Base-by-base conservation (phyloP, 1,284 basidiomycete genomes). In the Cryptococcus sp. region DNA sequence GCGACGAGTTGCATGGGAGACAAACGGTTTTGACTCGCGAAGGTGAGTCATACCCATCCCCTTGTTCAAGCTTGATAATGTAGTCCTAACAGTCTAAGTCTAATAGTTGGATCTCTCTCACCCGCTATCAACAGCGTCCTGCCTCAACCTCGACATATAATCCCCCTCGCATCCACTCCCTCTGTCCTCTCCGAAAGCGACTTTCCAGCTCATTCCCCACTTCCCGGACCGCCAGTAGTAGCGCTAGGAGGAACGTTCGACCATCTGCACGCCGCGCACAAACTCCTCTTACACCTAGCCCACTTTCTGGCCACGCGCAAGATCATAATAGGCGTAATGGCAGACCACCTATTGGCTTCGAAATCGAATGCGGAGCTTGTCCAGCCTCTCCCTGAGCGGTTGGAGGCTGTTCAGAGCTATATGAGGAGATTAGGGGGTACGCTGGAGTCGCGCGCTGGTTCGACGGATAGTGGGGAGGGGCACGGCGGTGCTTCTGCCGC, bases 231-330 rank as follows among this genome's bases (percentile, higher is more conserved):
- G 47, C 57, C 62, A 1, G 77, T 79, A 16, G 69, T 75, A 3
- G 82, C 82, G 71, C 65, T 88, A 10, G 88, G 88, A 25, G 88
- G 88, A 11, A 99, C 95, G 0, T 99, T 99, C 75, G 95, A 99
- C 78, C 96, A 99, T 74, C 84, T 99, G 17, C 95, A 99, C 75
- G 87, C 93, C 1, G 95, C 95, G 0, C 95, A 99, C 82, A 98
- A 98, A 80, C 94, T 99, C 60, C 84, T 99, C 40, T 84, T 99
- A 5, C 91, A 91, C 68, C 92, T 96, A 86, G 88, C 86, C 8
- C 86, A 89, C 1, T 92, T 90, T 82, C 85, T 97, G 59, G 83
- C 92, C 0, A 78, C 80, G 48, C 78, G 84, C 64, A 92, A 91
- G 75, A 79, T 99, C 70, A 91, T 99, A 63, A 86, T 96, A 55